phyloP scores from a whole-genome alignment of 805 yeast species.

The Metschnikowia arizonensis region DNA sequence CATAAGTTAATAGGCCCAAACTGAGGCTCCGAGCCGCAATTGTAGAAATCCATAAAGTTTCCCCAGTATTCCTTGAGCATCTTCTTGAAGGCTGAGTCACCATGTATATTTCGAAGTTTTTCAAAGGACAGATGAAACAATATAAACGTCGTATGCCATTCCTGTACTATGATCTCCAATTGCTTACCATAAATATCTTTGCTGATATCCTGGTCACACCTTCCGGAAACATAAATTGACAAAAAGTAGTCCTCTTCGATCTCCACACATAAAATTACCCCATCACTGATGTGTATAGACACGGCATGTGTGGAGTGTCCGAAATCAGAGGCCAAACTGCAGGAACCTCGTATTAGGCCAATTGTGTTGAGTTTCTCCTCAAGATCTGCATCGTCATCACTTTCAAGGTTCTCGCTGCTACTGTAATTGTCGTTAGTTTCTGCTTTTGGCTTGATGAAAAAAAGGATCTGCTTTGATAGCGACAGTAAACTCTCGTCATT shows the following conservation, averaged over 20 bases:
- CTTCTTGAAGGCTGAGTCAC: conserved; percentile 15
- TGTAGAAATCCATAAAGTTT: conserved; percentile 26
- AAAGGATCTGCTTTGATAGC: conserved; percentile 30
- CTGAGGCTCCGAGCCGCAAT: conserved; percentile 18
- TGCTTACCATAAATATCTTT: conserved; percentile 25
- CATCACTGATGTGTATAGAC: conserved; percentile 25
- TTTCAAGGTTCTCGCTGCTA: not conserved
- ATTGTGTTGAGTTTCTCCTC: conserved; percentile 28
- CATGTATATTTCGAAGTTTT: conserved; percentile 17
- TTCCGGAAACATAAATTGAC: conserved; percentile 25
- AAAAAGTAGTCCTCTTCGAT: conserved; percentile 26
- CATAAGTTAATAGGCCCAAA: conserved; percentile 20
- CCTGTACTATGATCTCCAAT: conserved; percentile 20
- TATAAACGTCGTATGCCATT: conserved; percentile 25
- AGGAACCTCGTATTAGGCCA: conserved; percentile 37
- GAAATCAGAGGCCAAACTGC: conserved; percentile 29
- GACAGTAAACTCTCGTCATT: conserved; percentile 29
- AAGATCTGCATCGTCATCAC: not conserved
- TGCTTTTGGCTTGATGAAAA: conserved; percentile 22
- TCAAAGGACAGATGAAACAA: conserved; percentile 26
- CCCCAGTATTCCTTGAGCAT: conserved; percentile 27
- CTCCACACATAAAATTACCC: conserved; percentile 24
- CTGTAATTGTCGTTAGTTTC: conserved; percentile 2
- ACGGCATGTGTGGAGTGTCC: conserved; percentile 13
- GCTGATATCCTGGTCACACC: conserved; percentile 12